Conservation (phyloP, 2,329 filamentous ascomycete genomes). For the Ophiocordyceps camponoti-rufipedis region DNA sequence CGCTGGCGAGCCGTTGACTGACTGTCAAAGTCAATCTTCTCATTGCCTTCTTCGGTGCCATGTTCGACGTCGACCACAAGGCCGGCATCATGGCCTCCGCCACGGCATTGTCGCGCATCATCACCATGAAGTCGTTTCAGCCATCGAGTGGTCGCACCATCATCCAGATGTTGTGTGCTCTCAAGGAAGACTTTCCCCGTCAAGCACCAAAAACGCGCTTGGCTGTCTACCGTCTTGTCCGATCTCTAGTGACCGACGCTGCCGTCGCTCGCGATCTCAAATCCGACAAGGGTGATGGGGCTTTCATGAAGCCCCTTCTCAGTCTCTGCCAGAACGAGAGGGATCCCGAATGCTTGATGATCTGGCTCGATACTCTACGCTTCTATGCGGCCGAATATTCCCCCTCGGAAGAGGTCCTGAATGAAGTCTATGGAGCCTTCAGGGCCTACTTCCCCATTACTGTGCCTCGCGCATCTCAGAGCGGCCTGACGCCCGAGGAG, state of each 20-base stretch:
- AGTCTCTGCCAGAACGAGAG: slow-evolving; percentile 34
- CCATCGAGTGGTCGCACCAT: slow-evolving; percentile 28
- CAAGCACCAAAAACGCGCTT: slow-evolving; percentile 32
- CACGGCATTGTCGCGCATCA: slow-evolving; percentile 30
- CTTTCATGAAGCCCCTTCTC: slow-evolving; percentile 30
- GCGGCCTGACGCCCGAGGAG: slow-evolving; percentile 35
- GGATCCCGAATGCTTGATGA: slow-evolving; percentile 36
- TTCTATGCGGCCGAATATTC: slow-evolving; percentile 26
- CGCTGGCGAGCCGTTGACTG: not conserved
- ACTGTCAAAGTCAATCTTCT: slow-evolving; percentile 22
- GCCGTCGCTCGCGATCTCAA: slow-evolving; percentile 24
- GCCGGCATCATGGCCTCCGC: slow-evolving; percentile 37
- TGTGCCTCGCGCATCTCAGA: slow-evolving; percentile 29
- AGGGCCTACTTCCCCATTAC: slow-evolving; percentile 45
- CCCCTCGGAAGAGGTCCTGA: slow-evolving; percentile 24
- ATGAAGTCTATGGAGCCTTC: slow-evolving; percentile 34
- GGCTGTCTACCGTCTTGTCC: slow-evolving; percentile 31
- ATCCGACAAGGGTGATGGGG: slow-evolving; percentile 20
- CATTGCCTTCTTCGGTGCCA: slow-evolving; percentile 35
- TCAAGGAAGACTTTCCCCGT: slow-evolving; percentile 37
- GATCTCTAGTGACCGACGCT: slow-evolving; percentile 22
- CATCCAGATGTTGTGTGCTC: slow-evolving; percentile 26
- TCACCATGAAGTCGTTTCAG: slow-evolving; percentile 31
- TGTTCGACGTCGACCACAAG: slow-evolving; percentile 41
- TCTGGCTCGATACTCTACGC: slow-evolving; percentile 34